Base-by-base conservation (phyloP, 345 rosid species). In the Eucalyptus curtisii region DNA sequence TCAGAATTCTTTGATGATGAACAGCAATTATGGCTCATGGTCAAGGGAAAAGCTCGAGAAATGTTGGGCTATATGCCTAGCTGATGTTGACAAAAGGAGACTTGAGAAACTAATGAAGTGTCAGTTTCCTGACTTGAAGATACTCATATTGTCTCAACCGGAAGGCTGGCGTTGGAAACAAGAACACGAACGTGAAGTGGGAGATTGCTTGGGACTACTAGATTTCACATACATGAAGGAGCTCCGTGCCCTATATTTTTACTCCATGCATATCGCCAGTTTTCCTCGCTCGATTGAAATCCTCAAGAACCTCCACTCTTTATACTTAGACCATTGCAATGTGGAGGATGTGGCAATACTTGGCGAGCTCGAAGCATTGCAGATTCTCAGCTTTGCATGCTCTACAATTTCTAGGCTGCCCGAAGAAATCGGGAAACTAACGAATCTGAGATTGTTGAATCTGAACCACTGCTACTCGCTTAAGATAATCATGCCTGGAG, bases 381-480 rank as follows among this genome's bases (percentile, higher is more conserved):
- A 87, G 8, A 25, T 49, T 25, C 44, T 87, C 0, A 87, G 88
- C 48, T 68, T 68, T 3, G 9, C 0, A 0, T 1, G 24, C 5
- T 87, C 49, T 4, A 0, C 0, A 4, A 49, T 87, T n/a, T 24
- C 9, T 33, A 17, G 1, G 5, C 4, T 87, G 5, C 64, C 59
- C 6, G 37, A 33, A 49, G 86, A 87, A 68, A 2, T 87, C 0
- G 64, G 86, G 6, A 1, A 49, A 17, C 16, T 71, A 1, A 33
- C 4, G 2, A 49, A 33, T 1, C 1, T 87, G 47, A 49, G 49
- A 76, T 49, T 0, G 1, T 50, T 87, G 27, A 57, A 71, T 76
- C 79, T 68, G 4, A 49, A 24, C 33, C 0, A 37, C 0, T 87
- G 86, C 64, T 0, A 3, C 2, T 0, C 0, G 5, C 47, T 87